A percentile compares a stretch with the other conserved stretches of the same genome.
Evolutionary conservation across 306 rosid species (phyloP).

Genomic region (Cucurbita ficifolia): DNA sequence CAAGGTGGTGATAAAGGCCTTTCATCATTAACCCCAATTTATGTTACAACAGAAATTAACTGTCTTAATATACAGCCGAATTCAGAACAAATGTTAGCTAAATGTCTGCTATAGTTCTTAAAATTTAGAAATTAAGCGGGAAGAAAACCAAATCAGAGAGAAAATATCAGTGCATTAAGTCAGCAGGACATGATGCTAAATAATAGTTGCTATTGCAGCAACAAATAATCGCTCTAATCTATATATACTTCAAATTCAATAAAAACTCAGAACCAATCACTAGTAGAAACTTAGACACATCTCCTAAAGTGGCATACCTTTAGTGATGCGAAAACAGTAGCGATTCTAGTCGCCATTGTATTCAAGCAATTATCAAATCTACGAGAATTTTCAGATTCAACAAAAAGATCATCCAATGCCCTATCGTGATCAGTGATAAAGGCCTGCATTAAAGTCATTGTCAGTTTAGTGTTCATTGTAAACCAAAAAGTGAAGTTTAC

Average conservation of each 20-base stretch:
- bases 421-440: conserved; percentile 72
- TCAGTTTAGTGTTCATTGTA: background rate
- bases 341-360: conserved; percentile 68
- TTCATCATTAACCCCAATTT: background rate
- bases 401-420: conserved; percentile 67
- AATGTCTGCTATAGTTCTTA: background rate
- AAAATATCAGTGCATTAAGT: background rate
- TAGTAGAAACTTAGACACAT: background rate
- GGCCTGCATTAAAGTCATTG: conserved; percentile 34
- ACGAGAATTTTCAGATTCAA: conserved; percentile 38
- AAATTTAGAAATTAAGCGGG: background rate
- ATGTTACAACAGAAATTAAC: background rate
- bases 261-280: background rate
- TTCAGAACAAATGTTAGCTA: background rate
- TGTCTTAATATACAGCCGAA: background rate
- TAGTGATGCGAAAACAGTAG: conserved; percentile 86
- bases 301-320: conserved; percentile 31
- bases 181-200: background rate
- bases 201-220: background rate
- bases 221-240: background rate
- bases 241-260: background rate
- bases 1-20: background rate
- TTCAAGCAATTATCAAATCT: conserved; percentile 48
- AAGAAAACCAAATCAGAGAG: background rate
- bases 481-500: background rate